phyloP scores from a whole-genome alignment of 1,284 basidiomycete species.

The Bjerkandera adusta region DNA sequence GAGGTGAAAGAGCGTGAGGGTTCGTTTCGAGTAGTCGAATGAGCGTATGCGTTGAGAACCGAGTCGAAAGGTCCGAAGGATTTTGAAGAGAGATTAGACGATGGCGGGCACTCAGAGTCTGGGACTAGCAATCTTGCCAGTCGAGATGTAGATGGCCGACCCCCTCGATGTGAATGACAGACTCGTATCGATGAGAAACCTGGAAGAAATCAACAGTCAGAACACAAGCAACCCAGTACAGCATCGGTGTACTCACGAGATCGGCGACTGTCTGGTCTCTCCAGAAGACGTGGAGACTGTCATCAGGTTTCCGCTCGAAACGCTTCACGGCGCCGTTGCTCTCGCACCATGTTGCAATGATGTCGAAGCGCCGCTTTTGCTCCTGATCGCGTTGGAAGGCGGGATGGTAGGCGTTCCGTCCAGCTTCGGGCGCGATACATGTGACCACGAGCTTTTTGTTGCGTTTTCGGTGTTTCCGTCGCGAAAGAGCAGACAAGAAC shows the following conservation, averaged over 20 bases:
- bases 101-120: too few relatives aligned
- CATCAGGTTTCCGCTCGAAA: conserved; percentile 27
- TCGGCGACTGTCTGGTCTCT: conserved; percentile 31
- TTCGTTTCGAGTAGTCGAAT: too few relatives aligned
- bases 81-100: too few relatives aligned
- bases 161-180: neutral
- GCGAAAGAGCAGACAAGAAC: conserved; percentile 24
- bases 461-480: conserved; percentile 21
- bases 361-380: conserved; percentile 18
- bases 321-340: conserved; percentile 26
- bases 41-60: too few relatives aligned
- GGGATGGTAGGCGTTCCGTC: conserved; percentile 6
- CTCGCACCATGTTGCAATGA: conserved; percentile 29
- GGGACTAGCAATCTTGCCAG: neutral
- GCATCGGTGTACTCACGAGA: conserved; percentile 22
- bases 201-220: too few relatives aligned
- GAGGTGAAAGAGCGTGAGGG: too few relatives aligned
- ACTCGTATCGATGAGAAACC: too few relatives aligned
- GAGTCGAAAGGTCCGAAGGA: too few relatives aligned
- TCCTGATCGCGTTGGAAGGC: conserved; percentile 15
- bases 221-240: too few relatives aligned
- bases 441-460: conserved; percentile 28
- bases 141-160: too few relatives aligned
- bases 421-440: conserved; percentile 12
- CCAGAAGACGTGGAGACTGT: conserved; percentile 30